Conservation (phyloP, 2,329 filamentous ascomycete species). For the Penicillium corylophilum region DNA sequence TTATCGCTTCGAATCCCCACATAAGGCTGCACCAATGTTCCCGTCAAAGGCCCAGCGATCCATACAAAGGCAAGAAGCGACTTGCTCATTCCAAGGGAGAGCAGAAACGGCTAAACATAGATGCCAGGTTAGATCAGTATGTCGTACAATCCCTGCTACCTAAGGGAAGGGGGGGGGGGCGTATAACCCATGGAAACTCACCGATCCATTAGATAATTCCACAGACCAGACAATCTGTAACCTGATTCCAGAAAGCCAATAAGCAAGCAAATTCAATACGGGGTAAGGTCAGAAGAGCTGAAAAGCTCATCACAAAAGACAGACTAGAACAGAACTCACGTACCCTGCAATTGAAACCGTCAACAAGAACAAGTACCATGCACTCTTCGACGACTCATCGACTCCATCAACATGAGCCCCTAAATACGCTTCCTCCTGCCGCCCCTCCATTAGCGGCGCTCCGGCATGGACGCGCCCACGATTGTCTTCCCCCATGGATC, state of each 20-base stretch:
- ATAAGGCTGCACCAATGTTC: slow-evolving; percentile 77
- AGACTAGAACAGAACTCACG: slow-evolving; percentile 20
- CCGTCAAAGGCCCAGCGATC: slow-evolving; percentile 78
- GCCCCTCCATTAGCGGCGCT: slow-evolving; percentile 32
- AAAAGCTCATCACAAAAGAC: not conserved
- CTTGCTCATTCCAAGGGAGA: slow-evolving; percentile 80
- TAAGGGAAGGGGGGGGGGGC: too few relatives aligned
- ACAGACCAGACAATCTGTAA: slow-evolving; percentile 96
- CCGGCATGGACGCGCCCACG: slow-evolving; percentile 19
- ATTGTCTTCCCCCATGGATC: slow-evolving; percentile 1
- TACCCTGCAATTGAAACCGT: slow-evolving; percentile 79
- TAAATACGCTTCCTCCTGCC: slow-evolving; percentile 2
- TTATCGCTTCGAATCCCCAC: slow-evolving; percentile 79
- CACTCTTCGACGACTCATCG: slow-evolving; percentile 67
- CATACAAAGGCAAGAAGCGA: slow-evolving; percentile 79
- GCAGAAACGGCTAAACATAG: slow-evolving; percentile 61
- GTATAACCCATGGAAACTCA: too few relatives aligned
- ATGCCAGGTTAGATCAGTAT: not conserved
- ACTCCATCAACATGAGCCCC: slow-evolving; percentile 37
- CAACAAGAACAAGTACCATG: slow-evolving; percentile 81
- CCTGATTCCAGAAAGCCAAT: slow-evolving; percentile 39
- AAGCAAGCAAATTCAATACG: slow-evolving; percentile 1
- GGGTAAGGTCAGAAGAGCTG: not conserved
- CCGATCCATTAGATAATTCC: slow-evolving; percentile 87
- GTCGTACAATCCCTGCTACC: too few relatives aligned